Conservation (phyloP, 805 yeast species). For the Candida adriatica region DNA sequence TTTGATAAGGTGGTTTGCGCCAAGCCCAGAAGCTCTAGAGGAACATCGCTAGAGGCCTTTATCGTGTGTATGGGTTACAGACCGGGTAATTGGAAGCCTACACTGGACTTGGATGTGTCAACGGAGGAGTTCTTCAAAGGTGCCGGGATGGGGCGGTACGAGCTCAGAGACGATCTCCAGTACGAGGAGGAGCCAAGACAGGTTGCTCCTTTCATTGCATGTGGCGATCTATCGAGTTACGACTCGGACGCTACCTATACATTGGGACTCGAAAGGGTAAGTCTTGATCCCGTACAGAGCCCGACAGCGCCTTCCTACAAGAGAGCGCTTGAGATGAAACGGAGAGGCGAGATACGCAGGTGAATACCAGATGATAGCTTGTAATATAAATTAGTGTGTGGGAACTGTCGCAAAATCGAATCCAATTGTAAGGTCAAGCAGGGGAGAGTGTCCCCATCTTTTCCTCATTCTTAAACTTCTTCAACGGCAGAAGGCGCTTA, state of each 20-base stretch:
- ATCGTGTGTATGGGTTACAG: slow-evolving; percentile 85
- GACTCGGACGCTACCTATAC: slow-evolving; percentile 95
- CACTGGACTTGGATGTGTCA: slow-evolving; percentile 44
- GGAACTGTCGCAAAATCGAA: too few relatives aligned
- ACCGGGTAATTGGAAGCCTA: slow-evolving; percentile 82
- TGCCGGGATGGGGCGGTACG: slow-evolving; percentile 47
- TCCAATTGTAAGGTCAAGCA: too few relatives aligned
- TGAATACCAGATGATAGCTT: too few relatives aligned
- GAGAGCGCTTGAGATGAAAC: slow-evolving; percentile 79
- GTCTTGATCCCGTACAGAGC: slow-evolving; percentile 86
- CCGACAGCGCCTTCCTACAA: slow-evolving; percentile 98
- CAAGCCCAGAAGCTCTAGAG: slow-evolving; percentile 92
- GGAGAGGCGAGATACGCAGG: slow-evolving; percentile 55
- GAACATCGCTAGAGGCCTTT: slow-evolving; percentile 90
- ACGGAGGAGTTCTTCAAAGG: slow-evolving; percentile 81
- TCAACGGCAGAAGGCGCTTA: too few relatives aligned
- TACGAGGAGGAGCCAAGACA: slow-evolving; percentile 55
- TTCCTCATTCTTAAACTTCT: too few relatives aligned
- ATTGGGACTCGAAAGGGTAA: slow-evolving; percentile 29
- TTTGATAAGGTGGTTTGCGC: slow-evolving; percentile 91
- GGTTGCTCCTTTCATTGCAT: slow-evolving; percentile 90
- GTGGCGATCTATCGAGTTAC: slow-evolving; percentile 83
- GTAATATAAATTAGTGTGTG: too few relatives aligned
- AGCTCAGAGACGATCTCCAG: slow-evolving; percentile 38
- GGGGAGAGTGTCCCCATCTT: too few relatives aligned